Evolutionary conservation across 1,284 basidiomycete species (phyloP), one percentile per base, ranked within the genome.

Genomic region (Ganoderma boninense): DNA sequence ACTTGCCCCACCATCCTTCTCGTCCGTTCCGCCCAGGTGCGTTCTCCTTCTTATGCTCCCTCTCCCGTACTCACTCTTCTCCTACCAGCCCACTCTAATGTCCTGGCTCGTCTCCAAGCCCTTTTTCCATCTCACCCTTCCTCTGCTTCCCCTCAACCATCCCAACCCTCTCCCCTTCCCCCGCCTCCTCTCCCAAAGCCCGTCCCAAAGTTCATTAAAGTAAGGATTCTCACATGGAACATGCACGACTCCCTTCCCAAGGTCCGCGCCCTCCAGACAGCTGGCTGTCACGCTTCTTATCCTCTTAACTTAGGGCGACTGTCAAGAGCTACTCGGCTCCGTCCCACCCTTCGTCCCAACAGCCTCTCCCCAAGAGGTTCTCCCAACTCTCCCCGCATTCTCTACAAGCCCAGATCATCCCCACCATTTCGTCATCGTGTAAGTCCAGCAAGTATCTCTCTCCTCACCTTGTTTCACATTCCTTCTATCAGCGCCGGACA

Each of bases 361-460:
- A 74, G 82, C 35, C 76, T 78, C 77, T 7, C 74, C 78, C 4
- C 76, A 79, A 14, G 73, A 71, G 10, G 73, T 72, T 14, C 65
- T 73, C 7, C 70, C 80, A 23, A 71, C 75, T 4, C 82, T 92
- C 20, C 90, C 91, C 11, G 79, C 49, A 26, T 54, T 81, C 44
- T 82, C 94, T 26, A 77, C 87, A 16, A 69, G 81, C 2, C 81
- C 84, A 20, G 78, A 78, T 23, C 95, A 96, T 79, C 93, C 93
- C 8, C 96, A 94, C 79, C 95, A 96, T 80, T 80, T 96, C 20
- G 83, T 96, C 26, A 88, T 96, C 29, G 87, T 96, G 92, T 92
- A 76, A 79, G 90, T 82, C 44, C 63, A 54, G 42, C 54, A 57
- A 32, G 44, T n/a, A 40, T 62, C 68, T 71, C 49, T 66, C n/a